Evolutionary conservation across 2,329 filamentous ascomycete genomes (phyloP), one percentile per base, ranked within the genome.

Genomic region (Aspergillus sp.): DNA sequence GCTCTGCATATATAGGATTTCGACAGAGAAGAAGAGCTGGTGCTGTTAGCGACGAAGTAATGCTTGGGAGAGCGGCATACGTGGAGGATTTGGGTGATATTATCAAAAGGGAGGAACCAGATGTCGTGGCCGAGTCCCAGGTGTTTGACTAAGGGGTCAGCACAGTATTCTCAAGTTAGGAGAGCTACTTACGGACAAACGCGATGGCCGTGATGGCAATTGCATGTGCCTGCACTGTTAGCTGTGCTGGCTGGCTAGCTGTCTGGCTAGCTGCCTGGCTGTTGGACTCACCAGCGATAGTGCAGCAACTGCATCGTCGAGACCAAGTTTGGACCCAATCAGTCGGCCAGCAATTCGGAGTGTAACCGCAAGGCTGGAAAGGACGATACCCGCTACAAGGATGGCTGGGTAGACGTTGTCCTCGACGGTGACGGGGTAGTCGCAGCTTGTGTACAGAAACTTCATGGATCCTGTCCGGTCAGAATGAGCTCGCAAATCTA

Each of bases 51-150:
- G 40, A 33, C 8, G 12, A 37, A n/a, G 6, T 7, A 9, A 6
- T 23, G 25, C n/a, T 25, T 21, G 2, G 23, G 23, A 15, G 11
- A 6, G 14, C 11, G 21, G 0, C 52, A 11, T 55, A 56, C 53
- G 6, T 50, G 35, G 14, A 56, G 17, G 12, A 37, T 44, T 6
- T 11, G 37, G n/a, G 45, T 56, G 39, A 56, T 56, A 11, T 49
- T 8, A 25, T 37, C 19, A n/a, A 50, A 50, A 1, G 37, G 23
- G 6, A 56, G 9, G 17, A 44, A 35, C 53, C 53, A 56, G 12
- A 56, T 49, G 37, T 56, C 46, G n/a, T 27, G 49, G n/a, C 53
- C 53, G 17, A 56, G 11, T 4, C 53, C 52, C 4, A 37, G 12
- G 19, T 1, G 17, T 35, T 7, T 15, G 12, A 25, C 33, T 37